Evolutionary conservation across 306 rosid species (phyloP).

Genomic region (Leucaena leucocephala): DNA sequence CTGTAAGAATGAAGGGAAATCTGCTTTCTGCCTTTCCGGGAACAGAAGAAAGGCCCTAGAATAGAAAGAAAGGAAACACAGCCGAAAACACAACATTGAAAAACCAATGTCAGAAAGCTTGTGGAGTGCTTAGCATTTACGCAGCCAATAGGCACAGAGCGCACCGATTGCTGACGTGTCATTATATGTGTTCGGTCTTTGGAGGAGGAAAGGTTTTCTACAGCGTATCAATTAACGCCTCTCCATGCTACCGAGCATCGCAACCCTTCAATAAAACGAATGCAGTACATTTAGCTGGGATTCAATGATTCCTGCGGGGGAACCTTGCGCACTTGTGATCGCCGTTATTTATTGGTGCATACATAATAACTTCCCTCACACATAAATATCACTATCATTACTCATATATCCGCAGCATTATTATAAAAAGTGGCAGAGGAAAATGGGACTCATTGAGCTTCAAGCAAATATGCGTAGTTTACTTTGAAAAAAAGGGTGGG

Average conservation of each 20-base stretch:
- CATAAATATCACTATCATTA: background rate
- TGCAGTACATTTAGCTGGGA: background rate
- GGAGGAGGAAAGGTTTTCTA: background rate
- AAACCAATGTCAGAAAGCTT: background rate
- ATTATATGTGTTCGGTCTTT: background rate
- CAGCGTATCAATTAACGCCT: background rate
- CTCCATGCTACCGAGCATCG: background rate
- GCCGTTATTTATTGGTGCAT: background rate
- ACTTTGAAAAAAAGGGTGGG: too few species aligned
- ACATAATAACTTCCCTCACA: background rate
- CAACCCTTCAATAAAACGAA: background rate
- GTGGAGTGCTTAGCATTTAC: background rate
- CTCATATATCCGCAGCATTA: background rate
- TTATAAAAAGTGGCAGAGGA: background rate
- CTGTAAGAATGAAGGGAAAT: background rate
- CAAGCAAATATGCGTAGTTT: too few species aligned
- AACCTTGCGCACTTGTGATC: background rate
- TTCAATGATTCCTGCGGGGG: background rate
- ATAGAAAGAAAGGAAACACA: background rate
- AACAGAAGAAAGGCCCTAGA: background rate
- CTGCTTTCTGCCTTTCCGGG: background rate
- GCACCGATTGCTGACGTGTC: constrained; percentile 56
- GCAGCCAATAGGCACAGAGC: constrained; percentile 41
- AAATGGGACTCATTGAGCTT: background rate
- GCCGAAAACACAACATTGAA: background rate